These are phyloP conservation scores for Lagenidium giganteum DNA, from an alignment of 352 stramenopile species.

Conservation along the genomic window DNA sequence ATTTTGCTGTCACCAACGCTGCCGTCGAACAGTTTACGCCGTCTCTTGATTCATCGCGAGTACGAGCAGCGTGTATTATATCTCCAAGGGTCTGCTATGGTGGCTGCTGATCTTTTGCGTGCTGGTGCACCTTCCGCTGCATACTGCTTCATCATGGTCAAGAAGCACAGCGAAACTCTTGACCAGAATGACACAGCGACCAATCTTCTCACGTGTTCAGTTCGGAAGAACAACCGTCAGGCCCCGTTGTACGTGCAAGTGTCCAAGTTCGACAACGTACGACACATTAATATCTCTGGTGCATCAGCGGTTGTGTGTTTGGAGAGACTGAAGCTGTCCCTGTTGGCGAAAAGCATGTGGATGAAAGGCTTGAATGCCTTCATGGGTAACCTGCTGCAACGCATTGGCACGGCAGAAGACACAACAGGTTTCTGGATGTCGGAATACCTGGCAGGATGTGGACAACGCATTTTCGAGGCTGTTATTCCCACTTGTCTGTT, in stretches of 20 bases:
- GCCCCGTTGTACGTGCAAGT: constrained; percentile 75
- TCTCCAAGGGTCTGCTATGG: constrained; percentile 73
- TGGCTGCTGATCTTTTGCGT: constrained; percentile 57
- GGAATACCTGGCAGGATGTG: constrained; percentile 54
- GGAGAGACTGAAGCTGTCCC: constrained; percentile 63
- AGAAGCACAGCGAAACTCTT: constrained; percentile 49
- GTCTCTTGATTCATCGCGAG: constrained; percentile 59
- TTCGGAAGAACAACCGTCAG: constrained; percentile 71
- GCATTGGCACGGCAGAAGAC: constrained; percentile 33
- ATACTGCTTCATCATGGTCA: constrained; percentile 73
- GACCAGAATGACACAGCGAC: constrained; percentile 67
- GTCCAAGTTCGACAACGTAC: constrained; percentile 66
- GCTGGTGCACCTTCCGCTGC: constrained; percentile 40
- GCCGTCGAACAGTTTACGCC: constrained; percentile 46
- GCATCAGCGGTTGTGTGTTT: constrained; percentile 69
- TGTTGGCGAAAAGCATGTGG: constrained; percentile 72
- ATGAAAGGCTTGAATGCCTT: constrained; percentile 70
- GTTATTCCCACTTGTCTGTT: constrained; percentile 44
- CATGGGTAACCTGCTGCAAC: constrained; percentile 70
- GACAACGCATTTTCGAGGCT: constrained; percentile 57
- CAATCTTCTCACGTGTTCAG: constrained; percentile 71
- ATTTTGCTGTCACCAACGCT: constrained; percentile 64
- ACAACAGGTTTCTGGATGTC: constrained; percentile 50
- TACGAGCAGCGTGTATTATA: constrained; percentile 79
- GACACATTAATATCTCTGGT: constrained; percentile 68